Evolutionary conservation across 306 rosid genomes (phyloP).

Genomic region (Lagenaria siceraria): DNA sequence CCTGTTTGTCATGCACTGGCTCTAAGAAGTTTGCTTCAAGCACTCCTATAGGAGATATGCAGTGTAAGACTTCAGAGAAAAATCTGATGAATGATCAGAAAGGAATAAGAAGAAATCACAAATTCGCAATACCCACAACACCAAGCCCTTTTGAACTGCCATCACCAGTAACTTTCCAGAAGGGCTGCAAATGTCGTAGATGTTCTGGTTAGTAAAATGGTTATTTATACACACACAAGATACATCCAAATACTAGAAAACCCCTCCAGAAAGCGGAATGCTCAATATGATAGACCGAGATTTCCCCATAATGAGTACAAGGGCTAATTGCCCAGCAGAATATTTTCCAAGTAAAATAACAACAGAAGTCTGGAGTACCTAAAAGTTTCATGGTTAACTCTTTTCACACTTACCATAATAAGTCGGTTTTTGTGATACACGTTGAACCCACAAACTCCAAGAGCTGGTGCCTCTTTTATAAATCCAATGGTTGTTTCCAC

Average conservation of each 20-base stretch:
- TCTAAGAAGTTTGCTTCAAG: slow-evolving; percentile 92
- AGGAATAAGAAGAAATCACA: slow-evolving; percentile 14
- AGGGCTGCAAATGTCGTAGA: slow-evolving; percentile 47
- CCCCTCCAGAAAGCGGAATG: neutral
- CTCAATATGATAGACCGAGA: neutral
- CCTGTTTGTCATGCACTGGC: slow-evolving; percentile 98
- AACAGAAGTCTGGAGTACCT: slow-evolving; percentile 1
- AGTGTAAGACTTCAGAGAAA: slow-evolving; percentile 15
- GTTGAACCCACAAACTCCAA: slow-evolving; percentile 61
- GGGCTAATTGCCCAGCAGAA: too few species aligned
- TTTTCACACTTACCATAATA: slow-evolving; percentile 55
- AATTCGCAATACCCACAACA: slow-evolving; percentile 58
- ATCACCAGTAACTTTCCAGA: slow-evolving; percentile 72
- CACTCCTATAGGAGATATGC: slow-evolving; percentile 36
- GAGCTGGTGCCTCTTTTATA: slow-evolving; percentile 54
- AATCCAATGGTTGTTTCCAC: slow-evolving; percentile 69
- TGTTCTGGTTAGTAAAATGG: slow-evolving; percentile 20
- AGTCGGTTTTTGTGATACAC: slow-evolving; percentile 93
- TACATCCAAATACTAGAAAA: neutral
- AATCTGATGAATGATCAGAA: neutral
- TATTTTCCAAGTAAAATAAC: neutral
- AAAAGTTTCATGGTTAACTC: slow-evolving; percentile 4
- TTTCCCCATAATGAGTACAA: neutral
- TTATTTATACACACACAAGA: slow-evolving; percentile 9
- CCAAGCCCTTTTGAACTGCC: slow-evolving; percentile 59